Conservation (phyloP, 495 filamentous ascomycete species). For the Aspergillus steynii region DNA sequence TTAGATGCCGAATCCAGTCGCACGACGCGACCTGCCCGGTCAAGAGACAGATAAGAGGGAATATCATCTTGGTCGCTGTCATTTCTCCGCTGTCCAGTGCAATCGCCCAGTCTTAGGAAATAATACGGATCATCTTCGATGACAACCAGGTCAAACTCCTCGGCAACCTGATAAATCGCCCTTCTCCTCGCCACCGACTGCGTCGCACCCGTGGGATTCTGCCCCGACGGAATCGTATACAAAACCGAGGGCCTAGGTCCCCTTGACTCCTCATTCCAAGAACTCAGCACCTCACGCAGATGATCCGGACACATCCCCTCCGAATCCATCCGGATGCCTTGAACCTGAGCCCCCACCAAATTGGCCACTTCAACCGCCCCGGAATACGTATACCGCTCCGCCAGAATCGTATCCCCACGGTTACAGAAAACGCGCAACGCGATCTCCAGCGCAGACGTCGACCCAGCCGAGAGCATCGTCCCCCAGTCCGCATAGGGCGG, state of each 20-base stretch:
- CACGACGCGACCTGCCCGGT: constrained; percentile 64
- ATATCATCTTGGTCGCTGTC: constrained; percentile 17
- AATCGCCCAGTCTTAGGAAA: constrained; percentile 11
- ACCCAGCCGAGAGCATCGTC: constrained; percentile 20
- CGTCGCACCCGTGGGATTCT: constrained; percentile 80
- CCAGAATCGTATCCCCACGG: constrained; percentile 19
- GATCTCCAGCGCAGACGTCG: constrained; percentile 28
- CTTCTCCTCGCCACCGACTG: constrained; percentile 55
- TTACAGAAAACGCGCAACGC: constrained; percentile 25
- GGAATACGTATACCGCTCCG: constrained; percentile 28
- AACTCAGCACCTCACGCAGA: constrained; percentile 13
- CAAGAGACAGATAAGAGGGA: constrained; percentile 31
- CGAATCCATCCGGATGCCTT: constrained; percentile 8
- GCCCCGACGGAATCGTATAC: constrained; percentile 67
- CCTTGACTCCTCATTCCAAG: constrained; percentile 16
- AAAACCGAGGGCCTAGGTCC: constrained; percentile 25
- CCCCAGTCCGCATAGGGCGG: constrained; percentile 31
- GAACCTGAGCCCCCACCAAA: constrained; percentile 17
- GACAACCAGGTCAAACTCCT: constrained; percentile 71
- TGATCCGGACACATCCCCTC: constrained; percentile 9
- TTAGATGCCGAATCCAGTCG: constrained; percentile 35
- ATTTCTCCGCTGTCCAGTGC: constrained; percentile 1
- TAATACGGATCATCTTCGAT: constrained; percentile 80
- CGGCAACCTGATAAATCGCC: constrained; percentile 64
- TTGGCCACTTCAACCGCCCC: constrained; percentile 9